Base-by-base conservation (phyloP, 169 alveolate genomes). In the Cryptosporidium tyzzeri region DNA sequence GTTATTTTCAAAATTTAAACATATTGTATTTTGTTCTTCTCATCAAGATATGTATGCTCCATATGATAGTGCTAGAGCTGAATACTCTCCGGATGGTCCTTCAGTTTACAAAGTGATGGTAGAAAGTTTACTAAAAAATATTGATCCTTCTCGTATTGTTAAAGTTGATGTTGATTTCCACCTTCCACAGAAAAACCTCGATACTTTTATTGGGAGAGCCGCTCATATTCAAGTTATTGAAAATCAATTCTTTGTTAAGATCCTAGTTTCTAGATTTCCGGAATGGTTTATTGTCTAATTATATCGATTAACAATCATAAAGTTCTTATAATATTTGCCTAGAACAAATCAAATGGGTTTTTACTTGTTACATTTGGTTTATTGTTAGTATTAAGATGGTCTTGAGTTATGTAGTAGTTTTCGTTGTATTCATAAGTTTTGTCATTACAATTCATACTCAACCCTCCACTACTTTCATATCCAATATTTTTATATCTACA, bases 191-290 rank as follows among this genome's bases (percentile, higher is more conserved):
- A 94, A 95, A 92, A 93, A 92, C 69, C 85, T 95, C 86, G 99
- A 97, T 85, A 91, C 97, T 48, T 93, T 96, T 91, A 96, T 97
- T 26, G 99, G 99, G 8, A 93, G 99, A 85, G 97, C 98, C 18
- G 99, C 99, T 33, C 99, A 97, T 84, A 96, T 97, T 37, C 97
- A 95, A 92, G 96, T 97, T 73, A 85, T 97, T 68, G 99, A 97
- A 93, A 95, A 95, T 84, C 94, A 94, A 26, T 91, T 96, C 53
- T 93, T 97, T 74, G 94, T 96, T 97, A 96, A 95, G 74, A 94
- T 96, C 93, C 71, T 95, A 61, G 91, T 95, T 62, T 92, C 95
- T 86, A 93, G 96, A 71, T 95, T 94, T 91, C 95, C 94, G 75
- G 96, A 96, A 69, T 93, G 94, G 86, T 96, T 96, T 84, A 91